Percentiles rank a stretch among this genome's conserved stretches.
These are phyloP conservation scores for Dothistroma pini DNA, from an alignment of 2,329 filamentous ascomycete species.

Conservation along the genomic window DNA sequence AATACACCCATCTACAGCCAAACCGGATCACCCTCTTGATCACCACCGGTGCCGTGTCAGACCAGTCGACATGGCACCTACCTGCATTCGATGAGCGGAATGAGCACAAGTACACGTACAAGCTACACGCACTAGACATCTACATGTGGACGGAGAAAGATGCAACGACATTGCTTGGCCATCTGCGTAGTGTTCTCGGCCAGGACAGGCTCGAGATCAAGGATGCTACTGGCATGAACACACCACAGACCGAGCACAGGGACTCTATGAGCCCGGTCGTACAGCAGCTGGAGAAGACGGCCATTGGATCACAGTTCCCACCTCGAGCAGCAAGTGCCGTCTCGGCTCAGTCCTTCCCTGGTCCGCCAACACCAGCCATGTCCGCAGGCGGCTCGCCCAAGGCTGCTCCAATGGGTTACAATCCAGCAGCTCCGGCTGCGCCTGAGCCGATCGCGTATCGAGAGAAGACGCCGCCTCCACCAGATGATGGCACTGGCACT, in stretches of 20 bases:
- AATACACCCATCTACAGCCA: slow-evolving; percentile 71
- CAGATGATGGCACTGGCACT: slow-evolving; percentile 56
- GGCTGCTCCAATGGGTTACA: slow-evolving; percentile 66
- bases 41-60: slow-evolving; percentile 46
- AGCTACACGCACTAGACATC: slow-evolving; percentile 69
- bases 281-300: slow-evolving; percentile 68
- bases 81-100: slow-evolving; percentile 68
- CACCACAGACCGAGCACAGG: slow-evolving; percentile 41
- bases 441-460: slow-evolving; percentile 68
- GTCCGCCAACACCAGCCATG: slow-evolving; percentile 30
- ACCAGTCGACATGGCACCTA: slow-evolving; percentile 64
- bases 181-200: slow-evolving; percentile 62
- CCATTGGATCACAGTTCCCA: slow-evolving; percentile 59
- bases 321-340: slow-evolving; percentile 36
- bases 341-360: slow-evolving; percentile 35
- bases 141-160: slow-evolving; percentile 78
- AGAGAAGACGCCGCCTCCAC: slow-evolving; percentile 75
- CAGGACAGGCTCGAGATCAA: slow-evolving; percentile 58
- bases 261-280: slow-evolving; percentile 65
- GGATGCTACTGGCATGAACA: slow-evolving; percentile 56
- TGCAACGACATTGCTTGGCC: slow-evolving; percentile 66
- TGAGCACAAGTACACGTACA: slow-evolving; percentile 75
- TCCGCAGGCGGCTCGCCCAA: slow-evolving; percentile 20
- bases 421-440: slow-evolving; percentile 72
- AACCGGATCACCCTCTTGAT: slow-evolving; percentile 66